phyloP scores from a whole-genome alignment of 805 yeast species.

The Metahyphopichia silvanorum region DNA sequence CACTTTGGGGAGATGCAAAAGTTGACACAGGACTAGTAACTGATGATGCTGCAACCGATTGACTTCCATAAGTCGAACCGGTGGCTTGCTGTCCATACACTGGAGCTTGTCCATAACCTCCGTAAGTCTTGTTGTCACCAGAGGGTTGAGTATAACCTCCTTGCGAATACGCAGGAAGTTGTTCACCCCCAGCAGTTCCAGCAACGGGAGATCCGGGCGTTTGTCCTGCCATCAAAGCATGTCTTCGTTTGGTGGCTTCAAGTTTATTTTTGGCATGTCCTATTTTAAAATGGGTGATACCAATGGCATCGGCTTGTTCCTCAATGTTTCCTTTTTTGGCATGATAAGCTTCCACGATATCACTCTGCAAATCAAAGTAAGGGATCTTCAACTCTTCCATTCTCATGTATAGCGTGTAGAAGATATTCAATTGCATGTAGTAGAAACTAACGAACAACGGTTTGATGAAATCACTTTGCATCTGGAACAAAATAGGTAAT shows the following conservation, averaged over 20 bases:
- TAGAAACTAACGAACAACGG: conserved; percentile 93
- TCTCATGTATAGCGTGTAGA: conserved; percentile 84
- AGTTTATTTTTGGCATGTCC: conserved; percentile 85
- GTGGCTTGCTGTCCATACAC: conserved; percentile 12
- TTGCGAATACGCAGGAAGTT: conserved; percentile 36
- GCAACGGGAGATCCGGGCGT: conserved; percentile 16
- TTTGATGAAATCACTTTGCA: conserved; percentile 88
- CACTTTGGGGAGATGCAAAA: conserved; percentile 3
- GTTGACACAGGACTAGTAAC: conserved; percentile 4
- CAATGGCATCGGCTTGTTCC: conserved; percentile 83
- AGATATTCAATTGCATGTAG: conserved; percentile 96
- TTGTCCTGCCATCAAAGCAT: conserved; percentile 43
- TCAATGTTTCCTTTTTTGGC: conserved; percentile 88
- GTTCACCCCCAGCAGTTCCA: conserved; percentile 13
- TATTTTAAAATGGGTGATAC: conserved; percentile 85
- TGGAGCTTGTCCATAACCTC: conserved; percentile 11
- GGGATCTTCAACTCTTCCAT: conserved; percentile 98
- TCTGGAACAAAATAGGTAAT: conserved; percentile 78
- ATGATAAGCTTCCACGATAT: conserved; percentile 74
- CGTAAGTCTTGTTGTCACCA: conserved; percentile 9
- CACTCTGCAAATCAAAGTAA: conserved; percentile 83
- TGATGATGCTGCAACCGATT: conserved; percentile 8
- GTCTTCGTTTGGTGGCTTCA: conserved; percentile 78
- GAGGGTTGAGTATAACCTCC: conserved; percentile 5
- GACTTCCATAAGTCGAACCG: conserved; percentile 6